These are phyloP conservation scores for Saccharomycopsis sp. DNA, from an alignment of 805 yeast genomes.

Conservation along the genomic window DNA sequence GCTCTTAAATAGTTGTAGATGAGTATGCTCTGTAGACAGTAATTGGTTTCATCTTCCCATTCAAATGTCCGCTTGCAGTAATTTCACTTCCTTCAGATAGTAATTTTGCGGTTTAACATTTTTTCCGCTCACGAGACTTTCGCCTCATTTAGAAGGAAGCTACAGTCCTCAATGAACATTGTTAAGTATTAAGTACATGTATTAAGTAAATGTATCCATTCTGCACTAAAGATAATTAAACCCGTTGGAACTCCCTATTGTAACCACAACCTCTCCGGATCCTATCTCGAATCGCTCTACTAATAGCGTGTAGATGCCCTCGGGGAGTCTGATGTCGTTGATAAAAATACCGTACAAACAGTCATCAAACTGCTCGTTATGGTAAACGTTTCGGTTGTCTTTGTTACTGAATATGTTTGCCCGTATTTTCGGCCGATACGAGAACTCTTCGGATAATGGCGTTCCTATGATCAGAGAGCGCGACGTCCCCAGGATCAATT, in stretches of 20 bases:
- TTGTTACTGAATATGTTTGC: slow-evolving; percentile 36
- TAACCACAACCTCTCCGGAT: slow-evolving; percentile 32
- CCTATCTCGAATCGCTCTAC: slow-evolving; percentile 48
- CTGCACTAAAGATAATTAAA: too few relatives aligned
- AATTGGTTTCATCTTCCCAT: neutral
- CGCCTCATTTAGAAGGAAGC: too few relatives aligned
- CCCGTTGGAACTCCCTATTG: slow-evolving; percentile 31
- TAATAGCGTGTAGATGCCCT: slow-evolving; percentile 33
- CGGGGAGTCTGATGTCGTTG: slow-evolving; percentile 25
- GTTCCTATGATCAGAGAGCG: neutral
- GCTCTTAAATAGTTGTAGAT: neutral
- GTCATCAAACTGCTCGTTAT: slow-evolving; percentile 35
- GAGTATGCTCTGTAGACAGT: neutral
- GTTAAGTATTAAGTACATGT: too few relatives aligned
- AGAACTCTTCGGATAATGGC: slow-evolving; percentile 1
- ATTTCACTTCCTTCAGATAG: too few relatives aligned
- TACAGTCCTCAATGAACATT: too few relatives aligned
- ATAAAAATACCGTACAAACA: slow-evolving; percentile 40
- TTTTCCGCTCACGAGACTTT: too few relatives aligned
- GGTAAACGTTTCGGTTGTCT: slow-evolving; percentile 30
- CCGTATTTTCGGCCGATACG: slow-evolving; percentile 42
- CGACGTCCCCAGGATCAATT: neutral
- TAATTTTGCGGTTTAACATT: too few relatives aligned
- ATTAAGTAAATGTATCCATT: too few relatives aligned
- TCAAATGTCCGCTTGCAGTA: neutral